Percentiles rank a stretch among this genome's conserved stretches.
These are phyloP conservation scores for Aschersonia sp. DNA, from an alignment of 2,329 filamentous ascomycete species.

Conservation along the genomic window DNA sequence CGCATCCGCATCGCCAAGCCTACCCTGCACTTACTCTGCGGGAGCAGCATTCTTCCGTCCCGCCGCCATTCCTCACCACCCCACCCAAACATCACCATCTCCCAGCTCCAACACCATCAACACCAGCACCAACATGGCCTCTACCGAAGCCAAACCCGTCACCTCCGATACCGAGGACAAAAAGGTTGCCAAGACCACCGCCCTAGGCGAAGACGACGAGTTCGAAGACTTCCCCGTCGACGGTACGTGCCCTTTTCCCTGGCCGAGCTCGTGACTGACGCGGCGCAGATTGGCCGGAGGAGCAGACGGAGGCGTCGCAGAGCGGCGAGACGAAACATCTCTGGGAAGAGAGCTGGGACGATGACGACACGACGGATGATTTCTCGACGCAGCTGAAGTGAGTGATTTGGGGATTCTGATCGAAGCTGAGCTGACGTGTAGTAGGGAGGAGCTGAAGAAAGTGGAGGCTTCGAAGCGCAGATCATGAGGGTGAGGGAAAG, in stretches of 20 bases:
- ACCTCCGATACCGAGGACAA: conserved; percentile 13
- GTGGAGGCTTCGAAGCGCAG: conserved; percentile 63
- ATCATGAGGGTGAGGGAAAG: conserved; percentile 12
- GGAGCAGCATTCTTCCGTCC: no score
- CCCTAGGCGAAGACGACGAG: conserved; percentile 93
- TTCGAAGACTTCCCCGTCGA: conserved; percentile 98
- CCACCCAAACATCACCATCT: background rate
- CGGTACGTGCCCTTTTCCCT: conserved; percentile 36
- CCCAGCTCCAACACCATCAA: background rate
- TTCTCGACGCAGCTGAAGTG: conserved; percentile 92
- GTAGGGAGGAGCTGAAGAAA: conserved; percentile 85
- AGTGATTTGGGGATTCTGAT: conserved; percentile 16
- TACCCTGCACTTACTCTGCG: no score
- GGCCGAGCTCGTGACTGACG: background rate
- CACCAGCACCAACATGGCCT: conserved; percentile 3
- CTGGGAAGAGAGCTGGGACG: conserved; percentile 99
- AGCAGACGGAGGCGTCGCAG: conserved; percentile 72
- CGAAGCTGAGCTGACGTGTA: background rate
- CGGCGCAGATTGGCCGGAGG: conserved; percentile 70
- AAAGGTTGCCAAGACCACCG: conserved; percentile 36
- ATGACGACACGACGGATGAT: conserved; percentile 93
- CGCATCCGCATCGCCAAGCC: no score
- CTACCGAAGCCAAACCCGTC: conserved; percentile 11
- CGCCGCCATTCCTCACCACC: no score
- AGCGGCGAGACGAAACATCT: conserved; percentile 61